A percentile compares a stretch with the other conserved stretches of the same genome.
Conservation (phyloP, 352 stramenopile species). For the Poterioochromonas sp. region DNA sequence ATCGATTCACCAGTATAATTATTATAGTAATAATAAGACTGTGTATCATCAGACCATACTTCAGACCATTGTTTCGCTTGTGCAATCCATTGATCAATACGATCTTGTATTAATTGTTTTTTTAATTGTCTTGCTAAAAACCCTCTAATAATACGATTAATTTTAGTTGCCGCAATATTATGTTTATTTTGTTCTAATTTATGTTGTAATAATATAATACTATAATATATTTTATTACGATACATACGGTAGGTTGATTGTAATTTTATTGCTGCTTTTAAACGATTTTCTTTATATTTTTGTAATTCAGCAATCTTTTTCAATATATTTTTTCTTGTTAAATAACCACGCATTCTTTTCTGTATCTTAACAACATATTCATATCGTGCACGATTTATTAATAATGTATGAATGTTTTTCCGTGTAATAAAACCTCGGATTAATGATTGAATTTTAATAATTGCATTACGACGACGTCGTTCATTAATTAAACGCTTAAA, state of each 20-base stretch:
- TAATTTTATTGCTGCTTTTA: not conserved
- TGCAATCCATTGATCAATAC: not conserved
- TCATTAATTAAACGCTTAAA: not conserved
- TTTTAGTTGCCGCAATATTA: not conserved
- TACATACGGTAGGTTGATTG: constrained; percentile 30
- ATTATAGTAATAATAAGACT: constrained; percentile 26
- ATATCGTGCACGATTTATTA: not conserved
- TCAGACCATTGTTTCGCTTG: not conserved
- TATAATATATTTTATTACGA: constrained; percentile 4
- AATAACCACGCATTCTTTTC: not conserved
- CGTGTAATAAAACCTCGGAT: constrained; percentile 18
- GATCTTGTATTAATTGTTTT: not conserved
- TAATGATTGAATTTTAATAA: constrained; percentile 20
- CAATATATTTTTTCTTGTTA: not conserved
- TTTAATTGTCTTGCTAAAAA: constrained; percentile 19
- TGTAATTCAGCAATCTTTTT: not conserved
- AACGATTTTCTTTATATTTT: constrained; percentile 18
- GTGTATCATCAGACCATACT: constrained; percentile 16
- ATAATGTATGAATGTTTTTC: not conserved
- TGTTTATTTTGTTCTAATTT: not conserved
- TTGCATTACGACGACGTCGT: too few relatives aligned
- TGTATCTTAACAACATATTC: not conserved
- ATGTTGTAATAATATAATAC: not conserved
- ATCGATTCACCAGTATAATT: constrained; percentile 1
- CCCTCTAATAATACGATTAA: not conserved